These are phyloP conservation scores for Spathaspora arborariae DNA, from an alignment of 805 yeast species.

Conservation along the genomic window DNA sequence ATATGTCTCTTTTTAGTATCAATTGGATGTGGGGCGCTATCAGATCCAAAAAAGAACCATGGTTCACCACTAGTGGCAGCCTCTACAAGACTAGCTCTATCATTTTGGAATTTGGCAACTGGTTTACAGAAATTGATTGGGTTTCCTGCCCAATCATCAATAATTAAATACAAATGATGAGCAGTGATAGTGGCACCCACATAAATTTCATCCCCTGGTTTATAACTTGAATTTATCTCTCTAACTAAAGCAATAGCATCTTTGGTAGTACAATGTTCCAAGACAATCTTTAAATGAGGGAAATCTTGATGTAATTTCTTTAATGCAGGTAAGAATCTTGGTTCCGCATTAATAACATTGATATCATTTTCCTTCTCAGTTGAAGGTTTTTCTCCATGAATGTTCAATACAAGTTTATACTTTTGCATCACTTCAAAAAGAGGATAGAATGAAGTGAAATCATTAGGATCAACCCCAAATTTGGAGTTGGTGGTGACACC, in stretches of 20 bases:
- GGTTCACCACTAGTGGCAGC: slow-evolving; percentile 94
- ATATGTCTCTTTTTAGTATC: slow-evolving; percentile 69
- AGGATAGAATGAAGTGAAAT: slow-evolving; percentile 84
- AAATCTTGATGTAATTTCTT: slow-evolving; percentile 72
- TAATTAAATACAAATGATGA: slow-evolving; percentile 83
- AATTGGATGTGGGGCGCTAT: slow-evolving; percentile 95
- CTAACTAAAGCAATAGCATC: slow-evolving; percentile 80
- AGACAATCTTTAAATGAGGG: slow-evolving; percentile 79
- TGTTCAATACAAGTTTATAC: slow-evolving; percentile 70
- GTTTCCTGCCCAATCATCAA: slow-evolving; percentile 96
- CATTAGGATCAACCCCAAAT: slow-evolving; percentile 91
- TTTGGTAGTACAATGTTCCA: slow-evolving; percentile 93
- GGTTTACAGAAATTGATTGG: slow-evolving; percentile 96
- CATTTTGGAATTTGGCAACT: slow-evolving; percentile 89
- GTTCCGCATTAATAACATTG: slow-evolving; percentile 92
- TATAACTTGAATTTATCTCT: slow-evolving; percentile 42
- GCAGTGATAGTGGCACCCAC: slow-evolving; percentile 96
- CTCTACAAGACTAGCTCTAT: slow-evolving; percentile 69
- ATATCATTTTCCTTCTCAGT: slow-evolving; percentile 56
- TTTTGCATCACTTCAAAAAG: slow-evolving; percentile 85
- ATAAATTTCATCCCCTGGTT: slow-evolving; percentile 31
- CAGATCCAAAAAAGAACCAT: slow-evolving; percentile 94
- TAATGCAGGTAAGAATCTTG: slow-evolving; percentile 85
- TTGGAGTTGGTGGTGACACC: slow-evolving; percentile 98
- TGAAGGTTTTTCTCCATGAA: slow-evolving; percentile 93